Evolutionary conservation across 1,284 basidiomycete species (phyloP).

Genomic region (Ganoderma meredithae): DNA sequence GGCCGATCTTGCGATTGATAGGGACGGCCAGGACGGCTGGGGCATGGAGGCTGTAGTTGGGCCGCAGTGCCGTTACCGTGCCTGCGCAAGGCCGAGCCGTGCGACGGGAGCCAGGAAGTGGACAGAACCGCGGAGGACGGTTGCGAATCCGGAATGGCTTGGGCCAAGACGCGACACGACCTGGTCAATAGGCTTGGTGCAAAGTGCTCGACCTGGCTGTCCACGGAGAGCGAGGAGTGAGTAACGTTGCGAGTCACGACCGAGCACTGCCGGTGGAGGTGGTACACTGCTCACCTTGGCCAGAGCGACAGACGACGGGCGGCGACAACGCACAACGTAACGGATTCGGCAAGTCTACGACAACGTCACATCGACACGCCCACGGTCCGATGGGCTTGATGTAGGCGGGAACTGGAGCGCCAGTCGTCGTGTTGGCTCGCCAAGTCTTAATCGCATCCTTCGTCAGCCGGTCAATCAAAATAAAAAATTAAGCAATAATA

Average conservation of each 20-base stretch:
- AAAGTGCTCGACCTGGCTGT: background rate
- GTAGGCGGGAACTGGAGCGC: background rate
- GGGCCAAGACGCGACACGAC: background rate
- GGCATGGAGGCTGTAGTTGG: background rate
- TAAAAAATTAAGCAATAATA: background rate
- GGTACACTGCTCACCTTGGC: background rate
- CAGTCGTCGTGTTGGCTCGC: background rate
- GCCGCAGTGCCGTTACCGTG: background rate
- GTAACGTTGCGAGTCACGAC: background rate
- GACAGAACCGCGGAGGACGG: background rate
- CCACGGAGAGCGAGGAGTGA: constrained; percentile 2
- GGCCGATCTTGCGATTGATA: constrained; percentile 4
- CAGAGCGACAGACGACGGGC: background rate
- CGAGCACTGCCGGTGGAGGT: no score
- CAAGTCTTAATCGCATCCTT: background rate
- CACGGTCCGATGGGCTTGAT: background rate
- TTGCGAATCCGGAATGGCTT: background rate
- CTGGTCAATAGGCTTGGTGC: background rate
- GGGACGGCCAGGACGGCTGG: background rate
- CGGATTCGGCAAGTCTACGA: background rate
- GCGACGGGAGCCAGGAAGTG: background rate
- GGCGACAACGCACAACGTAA: background rate
- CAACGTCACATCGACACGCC: background rate
- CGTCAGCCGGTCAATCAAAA: constrained; percentile 1
- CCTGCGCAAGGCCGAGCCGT: background rate